Evolutionary conservation across 2,329 filamentous ascomycete genomes (phyloP).

Genomic region (Clonostachys rhizophaga): DNA sequence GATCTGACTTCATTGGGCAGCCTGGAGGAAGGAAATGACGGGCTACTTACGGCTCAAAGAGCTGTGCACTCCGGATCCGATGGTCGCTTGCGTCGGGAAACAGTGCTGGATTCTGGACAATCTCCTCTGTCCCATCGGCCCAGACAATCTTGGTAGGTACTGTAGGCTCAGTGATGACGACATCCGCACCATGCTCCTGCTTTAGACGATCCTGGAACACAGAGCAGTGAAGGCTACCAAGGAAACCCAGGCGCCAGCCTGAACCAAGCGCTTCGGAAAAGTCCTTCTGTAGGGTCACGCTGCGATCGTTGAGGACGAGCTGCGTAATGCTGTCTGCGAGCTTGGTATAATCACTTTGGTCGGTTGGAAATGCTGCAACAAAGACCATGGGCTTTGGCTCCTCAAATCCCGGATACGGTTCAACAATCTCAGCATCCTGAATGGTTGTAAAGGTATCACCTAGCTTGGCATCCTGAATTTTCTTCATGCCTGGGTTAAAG

Average conservation of each 20-base stretch:
- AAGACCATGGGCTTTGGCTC: constrained; percentile 99
- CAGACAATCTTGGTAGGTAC: constrained; percentile 87
- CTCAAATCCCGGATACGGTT: constrained; percentile 86
- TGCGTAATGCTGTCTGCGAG: constrained; percentile 93
- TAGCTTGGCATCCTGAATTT: constrained; percentile 89
- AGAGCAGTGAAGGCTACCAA: constrained; percentile 97
- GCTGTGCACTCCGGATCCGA: constrained; percentile 34
- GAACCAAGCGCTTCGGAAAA: constrained; percentile 90
- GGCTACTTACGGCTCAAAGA: constrained; percentile 44
- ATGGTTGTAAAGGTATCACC: constrained; percentile 91
- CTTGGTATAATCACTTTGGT: constrained; percentile 81
- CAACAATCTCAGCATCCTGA: constrained; percentile 69
- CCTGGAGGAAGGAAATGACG: not conserved
- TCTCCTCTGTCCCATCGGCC: constrained; percentile 68
- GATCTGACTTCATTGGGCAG: not conserved
- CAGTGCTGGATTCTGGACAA: constrained; percentile 80
- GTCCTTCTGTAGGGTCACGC: constrained; percentile 90
- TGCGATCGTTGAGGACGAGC: constrained; percentile 89
- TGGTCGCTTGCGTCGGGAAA: constrained; percentile 69
- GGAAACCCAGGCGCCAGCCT: constrained; percentile 89
- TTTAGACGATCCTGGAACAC: constrained; percentile 94
- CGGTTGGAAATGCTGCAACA: constrained; percentile 91
- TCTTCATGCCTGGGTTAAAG: constrained; percentile 99
- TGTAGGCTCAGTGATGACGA: constrained; percentile 95
- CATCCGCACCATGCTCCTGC: constrained; percentile 89